Percentiles rank a stretch among this genome's conserved stretches.
phyloP scores from a whole-genome alignment of 2,329 filamentous ascomycete genomes.

The Magnaporthiopsis poae region DNA sequence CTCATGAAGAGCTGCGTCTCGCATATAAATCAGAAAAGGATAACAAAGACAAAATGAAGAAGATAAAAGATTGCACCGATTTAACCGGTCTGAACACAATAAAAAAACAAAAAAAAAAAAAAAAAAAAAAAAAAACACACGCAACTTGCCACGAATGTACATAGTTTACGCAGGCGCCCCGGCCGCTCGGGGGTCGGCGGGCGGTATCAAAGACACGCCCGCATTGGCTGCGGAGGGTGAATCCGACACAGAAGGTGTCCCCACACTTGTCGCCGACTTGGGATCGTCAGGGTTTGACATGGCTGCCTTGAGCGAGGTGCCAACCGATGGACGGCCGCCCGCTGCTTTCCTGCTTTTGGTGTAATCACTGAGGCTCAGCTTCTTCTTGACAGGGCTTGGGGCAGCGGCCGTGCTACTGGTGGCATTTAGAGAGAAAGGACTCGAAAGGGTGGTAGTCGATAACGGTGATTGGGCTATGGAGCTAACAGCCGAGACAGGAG shows the following conservation, averaged over 20 bases:
- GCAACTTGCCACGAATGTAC: neutral
- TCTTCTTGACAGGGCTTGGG: slow-evolving; percentile 57
- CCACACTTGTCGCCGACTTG: slow-evolving; percentile 24
- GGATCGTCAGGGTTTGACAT: slow-evolving; percentile 29
- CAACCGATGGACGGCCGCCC: slow-evolving; percentile 29
- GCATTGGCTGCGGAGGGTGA: slow-evolving; percentile 12
- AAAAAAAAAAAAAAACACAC: neutral
- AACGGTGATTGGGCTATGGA: slow-evolving; percentile 42
- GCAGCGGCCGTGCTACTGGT: slow-evolving; percentile 35
- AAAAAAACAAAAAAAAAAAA: neutral
- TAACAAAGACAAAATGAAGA: neutral
- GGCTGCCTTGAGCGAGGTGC: slow-evolving; percentile 28
- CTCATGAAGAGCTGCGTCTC: neutral
- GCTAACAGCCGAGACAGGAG: slow-evolving; percentile 35
- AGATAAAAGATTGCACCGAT: neutral
- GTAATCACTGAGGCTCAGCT: slow-evolving; percentile 57
- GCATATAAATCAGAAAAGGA: neutral
- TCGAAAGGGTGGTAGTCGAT: slow-evolving; percentile 27
- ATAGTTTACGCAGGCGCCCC: neutral
- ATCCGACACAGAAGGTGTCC: slow-evolving; percentile 8
- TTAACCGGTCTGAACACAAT: neutral
- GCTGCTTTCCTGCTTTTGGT: slow-evolving; percentile 48
- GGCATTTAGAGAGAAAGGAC: slow-evolving; percentile 31
- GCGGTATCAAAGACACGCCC: neutral
- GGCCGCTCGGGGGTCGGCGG: neutral